Percentiles rank a stretch among this genome's conserved stretches.
Conservation (phyloP, 2,329 filamentous ascomycete genomes). For the Diaporthe aspalathi region DNA sequence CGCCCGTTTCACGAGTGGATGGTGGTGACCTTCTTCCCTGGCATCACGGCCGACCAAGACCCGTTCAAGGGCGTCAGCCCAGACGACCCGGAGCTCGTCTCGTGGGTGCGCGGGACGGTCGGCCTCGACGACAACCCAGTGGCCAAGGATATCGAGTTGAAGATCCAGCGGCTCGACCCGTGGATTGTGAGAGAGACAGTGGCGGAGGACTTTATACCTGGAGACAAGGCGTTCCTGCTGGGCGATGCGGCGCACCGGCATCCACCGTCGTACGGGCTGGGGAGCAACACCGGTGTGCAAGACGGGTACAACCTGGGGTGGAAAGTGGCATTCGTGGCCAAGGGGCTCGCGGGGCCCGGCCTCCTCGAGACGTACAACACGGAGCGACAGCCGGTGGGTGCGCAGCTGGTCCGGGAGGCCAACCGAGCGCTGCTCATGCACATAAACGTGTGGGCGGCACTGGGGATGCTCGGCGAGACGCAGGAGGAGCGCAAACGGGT, state of each 20-base stretch:
- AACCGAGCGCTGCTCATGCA: conserved; percentile 46
- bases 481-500: conserved; percentile 48
- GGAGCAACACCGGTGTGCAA: conserved; percentile 63
- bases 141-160: conserved; percentile 50
- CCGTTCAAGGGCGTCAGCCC: conserved; percentile 31
- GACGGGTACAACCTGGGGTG: conserved; percentile 61
- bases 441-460: conserved; percentile 54
- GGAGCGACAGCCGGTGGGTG: conserved; percentile 57
- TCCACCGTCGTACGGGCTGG: conserved; percentile 61
- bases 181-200: conserved; percentile 69
- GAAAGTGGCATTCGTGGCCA: conserved; percentile 58
- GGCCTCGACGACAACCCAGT: conserved; percentile 55
- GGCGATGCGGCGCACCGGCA: conserved; percentile 65
- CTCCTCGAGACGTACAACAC: conserved; percentile 52
- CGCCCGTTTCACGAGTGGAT: conserved; percentile 69
- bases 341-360: conserved; percentile 46
- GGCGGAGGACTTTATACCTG: conserved; percentile 58
- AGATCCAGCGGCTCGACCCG: conserved; percentile 60
- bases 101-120: conserved; percentile 56
- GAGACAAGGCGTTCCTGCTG: conserved; percentile 57
- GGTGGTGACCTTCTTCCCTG: conserved; percentile 48
- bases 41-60: conserved; percentile 47
- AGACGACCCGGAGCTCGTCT: conserved; percentile 22
- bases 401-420: conserved; percentile 50
- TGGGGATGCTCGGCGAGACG: conserved; percentile 44